Conservation (phyloP, 1,284 basidiomycete species). For the Austroboletus niveus region DNA sequence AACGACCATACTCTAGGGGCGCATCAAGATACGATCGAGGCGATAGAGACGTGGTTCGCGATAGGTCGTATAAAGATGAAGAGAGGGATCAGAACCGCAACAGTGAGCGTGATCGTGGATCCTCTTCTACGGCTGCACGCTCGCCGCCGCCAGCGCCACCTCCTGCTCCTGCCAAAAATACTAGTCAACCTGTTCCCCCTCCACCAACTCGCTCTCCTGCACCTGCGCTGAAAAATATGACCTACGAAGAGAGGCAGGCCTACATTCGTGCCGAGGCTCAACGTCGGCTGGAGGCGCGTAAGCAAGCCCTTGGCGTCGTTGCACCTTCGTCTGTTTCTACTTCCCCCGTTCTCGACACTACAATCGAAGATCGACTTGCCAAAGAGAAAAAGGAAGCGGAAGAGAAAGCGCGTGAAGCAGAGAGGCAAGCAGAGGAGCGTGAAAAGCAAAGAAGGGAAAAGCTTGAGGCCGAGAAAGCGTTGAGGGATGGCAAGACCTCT, state of each 20-base stretch:
- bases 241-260: slow-evolving; percentile 80
- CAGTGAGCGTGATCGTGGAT: slow-evolving; percentile 33
- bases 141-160: slow-evolving; percentile 51
- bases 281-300: slow-evolving; percentile 82
- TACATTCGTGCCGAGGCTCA: slow-evolving; percentile 84
- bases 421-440: slow-evolving; percentile 75
- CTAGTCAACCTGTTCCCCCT: slow-evolving; percentile 47
- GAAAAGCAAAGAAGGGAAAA: slow-evolving; percentile 68
- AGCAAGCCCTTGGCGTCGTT: slow-evolving; percentile 79
- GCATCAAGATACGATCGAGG: slow-evolving; percentile 36
- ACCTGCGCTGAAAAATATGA: slow-evolving; percentile 70
- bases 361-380: slow-evolving; percentile 78
- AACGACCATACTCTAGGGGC: slow-evolving; percentile 39
- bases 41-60: slow-evolving; percentile 36
- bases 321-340: slow-evolving; percentile 47
- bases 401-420: slow-evolving; percentile 71
- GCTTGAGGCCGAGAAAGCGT: slow-evolving; percentile 64
- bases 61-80: slow-evolving; percentile 25
- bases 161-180: slow-evolving; percentile 31
- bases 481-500: slow-evolving; percentile 44
- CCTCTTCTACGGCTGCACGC: slow-evolving; percentile 33
- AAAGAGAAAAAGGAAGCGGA: slow-evolving; percentile 86
- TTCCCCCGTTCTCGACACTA: slow-evolving; percentile 61
- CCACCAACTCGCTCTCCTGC: slow-evolving; percentile 52
- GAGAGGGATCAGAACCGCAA: slow-evolving; percentile 27